Conservation (phyloP, 2,329 filamentous ascomycete genomes). For the Cladosporium sp. region DNA sequence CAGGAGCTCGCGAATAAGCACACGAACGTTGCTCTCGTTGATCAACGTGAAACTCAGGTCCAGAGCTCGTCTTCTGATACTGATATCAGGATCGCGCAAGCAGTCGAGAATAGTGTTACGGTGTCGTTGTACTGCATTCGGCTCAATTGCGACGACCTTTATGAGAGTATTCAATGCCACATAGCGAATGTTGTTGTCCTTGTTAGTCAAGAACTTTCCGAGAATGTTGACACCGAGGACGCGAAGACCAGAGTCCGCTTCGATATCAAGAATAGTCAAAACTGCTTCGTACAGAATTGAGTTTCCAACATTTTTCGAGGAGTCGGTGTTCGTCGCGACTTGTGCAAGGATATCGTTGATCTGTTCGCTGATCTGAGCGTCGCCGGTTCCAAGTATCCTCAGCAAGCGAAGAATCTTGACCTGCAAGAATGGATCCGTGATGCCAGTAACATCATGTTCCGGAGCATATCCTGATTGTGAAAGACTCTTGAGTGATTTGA, state of each 20-base stretch:
- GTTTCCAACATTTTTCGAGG: constrained; percentile 97
- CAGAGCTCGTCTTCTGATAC: constrained; percentile 88
- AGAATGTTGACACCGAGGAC: constrained; percentile 97
- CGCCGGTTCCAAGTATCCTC: constrained; percentile 79
- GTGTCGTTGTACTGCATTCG: constrained; percentile 94
- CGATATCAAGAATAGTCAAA: constrained; percentile 93
- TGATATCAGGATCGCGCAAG: constrained; percentile 93
- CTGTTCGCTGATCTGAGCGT: constrained; percentile 84
- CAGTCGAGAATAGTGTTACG: constrained; percentile 97
- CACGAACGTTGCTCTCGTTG: constrained; percentile 92
- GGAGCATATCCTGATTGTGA: constrained; percentile 95
- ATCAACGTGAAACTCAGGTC: constrained; percentile 98
- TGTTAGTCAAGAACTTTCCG: constrained; percentile 96
- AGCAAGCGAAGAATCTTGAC: constrained; percentile 90
- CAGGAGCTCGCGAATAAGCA: constrained; percentile 86
- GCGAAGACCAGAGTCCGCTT: constrained; percentile 89
- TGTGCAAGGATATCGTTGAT: constrained; percentile 94
- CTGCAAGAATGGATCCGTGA: constrained; percentile 95
- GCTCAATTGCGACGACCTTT: constrained; percentile 96
- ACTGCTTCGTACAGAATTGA: constrained; percentile 97
- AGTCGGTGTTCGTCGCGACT: constrained; percentile 96
- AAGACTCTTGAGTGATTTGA: constrained; percentile 85
- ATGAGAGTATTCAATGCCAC: constrained; percentile 95
- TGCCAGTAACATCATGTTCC: constrained; percentile 96
- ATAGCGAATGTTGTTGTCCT: constrained; percentile 98